Conservation (phyloP, 139 green algal genomes). For the Closterium sp. region DNA sequence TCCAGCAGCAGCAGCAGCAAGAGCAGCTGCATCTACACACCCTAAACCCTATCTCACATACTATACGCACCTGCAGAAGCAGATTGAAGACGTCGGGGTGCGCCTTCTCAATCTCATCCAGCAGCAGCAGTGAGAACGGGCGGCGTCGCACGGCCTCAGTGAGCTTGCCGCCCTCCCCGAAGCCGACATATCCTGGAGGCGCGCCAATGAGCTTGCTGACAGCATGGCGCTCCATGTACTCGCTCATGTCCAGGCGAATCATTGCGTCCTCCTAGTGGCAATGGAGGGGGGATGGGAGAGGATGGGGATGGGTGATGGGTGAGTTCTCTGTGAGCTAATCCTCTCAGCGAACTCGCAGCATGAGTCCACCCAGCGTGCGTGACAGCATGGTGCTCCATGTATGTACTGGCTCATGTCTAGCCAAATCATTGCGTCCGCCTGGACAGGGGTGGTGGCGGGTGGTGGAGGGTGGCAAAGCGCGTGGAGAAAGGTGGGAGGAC, state of each 20-base stretch:
- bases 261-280: slow-evolving; percentile 55
- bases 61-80: too few relatives aligned
- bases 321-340: too few relatives aligned
- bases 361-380: slow-evolving; percentile 60
- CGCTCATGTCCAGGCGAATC: slow-evolving; percentile 71
- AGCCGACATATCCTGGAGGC: slow-evolving; percentile 72
- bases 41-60: too few relatives aligned
- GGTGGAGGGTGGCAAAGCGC: not conserved
- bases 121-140: slow-evolving; percentile 84
- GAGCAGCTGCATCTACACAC: too few relatives aligned
- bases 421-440: slow-evolving; percentile 62
- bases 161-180: slow-evolving; percentile 73
- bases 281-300: not conserved
- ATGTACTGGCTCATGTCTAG: slow-evolving; percentile 72
- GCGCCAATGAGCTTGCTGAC: slow-evolving; percentile 75
- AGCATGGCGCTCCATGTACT: slow-evolving; percentile 78
- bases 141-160: slow-evolving; percentile 76
- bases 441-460: not conserved
- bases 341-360: too few relatives aligned
- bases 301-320: slow-evolving; percentile 58
- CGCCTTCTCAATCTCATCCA: slow-evolving; percentile 99
- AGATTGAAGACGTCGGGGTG: slow-evolving; percentile 99
- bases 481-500: not conserved
- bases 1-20: slow-evolving; percentile 96
- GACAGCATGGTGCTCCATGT: slow-evolving; percentile 76